A percentile compares a stretch with the other conserved stretches of the same genome.
These are phyloP conservation scores for Daldinia loculata DNA, from an alignment of 495 filamentous ascomycete genomes.

Conservation along the genomic window DNA sequence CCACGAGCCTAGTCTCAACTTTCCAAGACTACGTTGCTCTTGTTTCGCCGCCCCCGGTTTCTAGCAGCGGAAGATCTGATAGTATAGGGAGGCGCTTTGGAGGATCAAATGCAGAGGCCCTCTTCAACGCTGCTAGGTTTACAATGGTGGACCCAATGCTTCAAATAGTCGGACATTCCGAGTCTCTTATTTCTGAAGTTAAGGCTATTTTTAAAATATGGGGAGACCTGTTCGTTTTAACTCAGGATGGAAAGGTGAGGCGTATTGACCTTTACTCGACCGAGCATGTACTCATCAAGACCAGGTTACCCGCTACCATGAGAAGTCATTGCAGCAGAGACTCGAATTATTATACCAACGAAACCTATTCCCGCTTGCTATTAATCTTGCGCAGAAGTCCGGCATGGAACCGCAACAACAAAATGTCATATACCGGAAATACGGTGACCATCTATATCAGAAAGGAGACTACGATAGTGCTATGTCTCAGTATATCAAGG, in stretches of 20 bases:
- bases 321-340: constrained; percentile 88
- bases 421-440: constrained; percentile 90
- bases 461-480: constrained; percentile 94
- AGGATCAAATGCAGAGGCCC: constrained; percentile 70
- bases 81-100: constrained; percentile 68
- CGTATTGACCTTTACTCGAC: constrained; percentile 15
- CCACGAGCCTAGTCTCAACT: constrained; percentile 81
- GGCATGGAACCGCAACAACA: constrained; percentile 80
- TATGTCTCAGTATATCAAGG: constrained; percentile 97
- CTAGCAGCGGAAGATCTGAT: constrained; percentile 60
- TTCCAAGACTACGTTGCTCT: constrained; percentile 89
- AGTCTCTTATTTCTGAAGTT: constrained; percentile 80
- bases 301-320: constrained; percentile 87
- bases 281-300: constrained; percentile 20
- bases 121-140: constrained; percentile 84
- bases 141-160: constrained; percentile 89
- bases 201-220: constrained; percentile 84
- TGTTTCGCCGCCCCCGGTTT: constrained; percentile 75
- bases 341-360: constrained; percentile 94
- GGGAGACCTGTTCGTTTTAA: constrained; percentile 89
- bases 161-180: constrained; percentile 89
- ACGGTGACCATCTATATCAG: constrained; percentile 95
- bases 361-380: constrained; percentile 90
- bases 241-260: constrained; percentile 84
- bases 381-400: constrained; percentile 90